Evolutionary conservation across 129 eudicot species (phyloP), one percentile per base, ranked within the genome.

Genomic region (Helichrysum umbraculigerum): DNA sequence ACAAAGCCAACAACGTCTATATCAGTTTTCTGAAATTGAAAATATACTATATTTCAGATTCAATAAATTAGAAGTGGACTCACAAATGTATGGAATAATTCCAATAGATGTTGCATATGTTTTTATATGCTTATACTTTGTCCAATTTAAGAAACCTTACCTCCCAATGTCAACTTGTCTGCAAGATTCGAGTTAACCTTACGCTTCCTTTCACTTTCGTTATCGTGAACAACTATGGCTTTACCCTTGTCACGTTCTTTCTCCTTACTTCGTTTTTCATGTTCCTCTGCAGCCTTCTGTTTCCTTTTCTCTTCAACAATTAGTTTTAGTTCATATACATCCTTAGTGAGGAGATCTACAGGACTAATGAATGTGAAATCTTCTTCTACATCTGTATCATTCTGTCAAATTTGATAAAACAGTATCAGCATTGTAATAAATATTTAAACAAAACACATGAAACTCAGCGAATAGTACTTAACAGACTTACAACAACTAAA

Each of bases 331-430:
- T 83, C 87, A 68, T 70, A 6, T 2, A 81, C 83, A 81, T 88
- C 84, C 80, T 84, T 88, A 19, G 88, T 91, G 10, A 88, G 79
- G 76, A 91, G 90, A 70, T 91, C 95, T 42, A 42, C 76, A 85
- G 56, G 76, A 90, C 88, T 68, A 65, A 88, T 70, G 50, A 81
- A 78, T 25, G 76, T 69, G 69, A 88, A 91, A 75, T 86, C 92
- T 41, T 79, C 90, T 39, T 79, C 91, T 52, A 51, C 60, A 69
- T 78, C 94, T 32, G 69, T 29, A 41, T 88, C 86, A 58, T 34
- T 73, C 95, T 91, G 90, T 59, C 39, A 76, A 73, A 56, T 61
- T 57, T 56, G 34, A 66, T 78, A 79, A 15, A 22, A 20, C 15
- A 64, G 17, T 32, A 83, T 84, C 79, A 70, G 72, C 58, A 60